Percentiles rank a stretch among this genome's conserved stretches.
Evolutionary conservation across 495 filamentous ascomycete genomes (phyloP).

Genomic region (Jackrogersella multiformis): DNA sequence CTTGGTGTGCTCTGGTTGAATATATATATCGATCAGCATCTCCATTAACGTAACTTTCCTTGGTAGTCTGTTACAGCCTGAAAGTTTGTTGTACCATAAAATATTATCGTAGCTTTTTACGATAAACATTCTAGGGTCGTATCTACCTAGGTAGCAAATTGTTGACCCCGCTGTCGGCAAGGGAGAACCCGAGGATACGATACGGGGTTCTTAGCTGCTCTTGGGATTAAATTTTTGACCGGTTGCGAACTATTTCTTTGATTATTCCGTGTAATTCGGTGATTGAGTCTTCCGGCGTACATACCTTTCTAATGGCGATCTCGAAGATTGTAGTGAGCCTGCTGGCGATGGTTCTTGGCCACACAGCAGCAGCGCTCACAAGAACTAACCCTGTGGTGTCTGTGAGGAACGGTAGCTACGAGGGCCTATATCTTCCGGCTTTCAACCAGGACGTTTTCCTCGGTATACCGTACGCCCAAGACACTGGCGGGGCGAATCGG

Average conservation of each 20-base stretch:
- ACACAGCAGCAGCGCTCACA: background rate
- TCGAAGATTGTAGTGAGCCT: conserved; percentile 14
- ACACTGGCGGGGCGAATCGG: conserved; percentile 65
- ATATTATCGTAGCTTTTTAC: background rate
- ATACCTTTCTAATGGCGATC: conserved; percentile 9
- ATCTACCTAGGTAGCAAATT: background rate
- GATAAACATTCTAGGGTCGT: background rate
- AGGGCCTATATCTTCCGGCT: conserved; percentile 44
- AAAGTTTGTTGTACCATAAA: background rate
- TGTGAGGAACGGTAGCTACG: conserved; percentile 48
- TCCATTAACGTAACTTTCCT: conserved; percentile 23
- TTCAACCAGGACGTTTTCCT: conserved; percentile 64
- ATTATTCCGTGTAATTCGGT: background rate
- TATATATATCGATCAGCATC: conserved; percentile 26
- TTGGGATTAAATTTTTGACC: background rate
- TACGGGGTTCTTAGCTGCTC: background rate
- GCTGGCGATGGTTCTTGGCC: conserved; percentile 1
- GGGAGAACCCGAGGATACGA: background rate
- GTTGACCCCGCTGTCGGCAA: conserved; percentile 10
- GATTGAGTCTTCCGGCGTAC: background rate
- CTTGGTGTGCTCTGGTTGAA: conserved; percentile 15
- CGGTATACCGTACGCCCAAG: conserved; percentile 72
- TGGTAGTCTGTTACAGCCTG: conserved; percentile 1
- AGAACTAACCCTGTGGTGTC: conserved; percentile 32
- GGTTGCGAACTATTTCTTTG: background rate